A percentile compares a stretch with the other conserved stretches of the same genome.
Conservation (phyloP, 305 asterid genomes). For the Stenogyne calaminthoides region DNA sequence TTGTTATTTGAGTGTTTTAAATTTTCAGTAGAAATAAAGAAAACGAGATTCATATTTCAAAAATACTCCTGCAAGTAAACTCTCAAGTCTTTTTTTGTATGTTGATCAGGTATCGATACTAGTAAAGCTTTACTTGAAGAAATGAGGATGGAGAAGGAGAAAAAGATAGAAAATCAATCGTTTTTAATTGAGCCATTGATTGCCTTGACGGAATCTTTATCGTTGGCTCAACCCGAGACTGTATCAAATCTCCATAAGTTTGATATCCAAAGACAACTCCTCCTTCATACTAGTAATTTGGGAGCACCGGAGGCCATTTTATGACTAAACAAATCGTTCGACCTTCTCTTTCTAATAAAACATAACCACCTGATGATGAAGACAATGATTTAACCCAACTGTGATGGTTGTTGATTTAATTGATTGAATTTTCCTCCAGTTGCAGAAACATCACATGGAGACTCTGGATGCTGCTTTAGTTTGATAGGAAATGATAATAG, state of each 20-base stretch:
- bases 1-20: no score
- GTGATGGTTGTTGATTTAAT: not conserved
- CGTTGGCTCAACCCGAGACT: conserved; percentile 59
- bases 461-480: not conserved
- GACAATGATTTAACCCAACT: conserved; percentile 1
- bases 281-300: conserved; percentile 42
- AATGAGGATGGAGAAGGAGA: conserved; percentile 40
- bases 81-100: not conserved
- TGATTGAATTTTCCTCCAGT: not conserved
- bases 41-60: not conserved
- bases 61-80: not conserved
- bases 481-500: conserved; percentile 18
- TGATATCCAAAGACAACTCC: conserved; percentile 56
- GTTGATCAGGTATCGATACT: conserved; percentile 70
- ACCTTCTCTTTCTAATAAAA: conserved; percentile 5
- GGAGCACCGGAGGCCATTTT: conserved; percentile 63
- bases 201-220: conserved; percentile 53
- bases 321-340: conserved; percentile 38
- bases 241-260: conserved; percentile 59
- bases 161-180: conserved; percentile 44
- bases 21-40: not conserved
- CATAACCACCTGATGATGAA: conserved; percentile 28
- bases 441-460: conserved; percentile 10
- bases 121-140: conserved; percentile 57
- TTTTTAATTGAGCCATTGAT: conserved; percentile 62